A percentile compares a stretch with the other conserved stretches of the same genome.
These are phyloP conservation scores for Ogataea wickerhamii DNA, from an alignment of 805 yeast genomes.

Conservation along the genomic window DNA sequence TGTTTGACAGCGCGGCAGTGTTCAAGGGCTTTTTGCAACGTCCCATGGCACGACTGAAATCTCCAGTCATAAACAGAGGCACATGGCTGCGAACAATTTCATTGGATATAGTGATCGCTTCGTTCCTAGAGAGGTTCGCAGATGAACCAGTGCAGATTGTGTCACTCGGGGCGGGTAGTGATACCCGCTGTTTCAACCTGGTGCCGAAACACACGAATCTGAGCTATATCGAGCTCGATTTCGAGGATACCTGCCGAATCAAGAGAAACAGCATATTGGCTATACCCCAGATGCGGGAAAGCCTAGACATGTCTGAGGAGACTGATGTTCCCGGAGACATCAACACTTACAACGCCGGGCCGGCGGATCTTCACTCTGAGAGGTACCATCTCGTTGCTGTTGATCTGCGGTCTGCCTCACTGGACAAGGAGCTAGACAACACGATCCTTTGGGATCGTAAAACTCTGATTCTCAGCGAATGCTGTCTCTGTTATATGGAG, in stretches of 20 bases:
- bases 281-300: conserved; percentile 26
- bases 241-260: conserved; percentile 47
- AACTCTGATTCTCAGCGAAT: conserved; percentile 66
- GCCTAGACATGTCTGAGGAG: conserved; percentile 22
- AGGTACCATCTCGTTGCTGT: conserved; percentile 51
- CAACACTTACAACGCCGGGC: conserved; percentile 24
- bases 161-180: conserved; percentile 81
- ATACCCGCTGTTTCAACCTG: conserved; percentile 59
- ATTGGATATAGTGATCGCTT: conserved; percentile 44
- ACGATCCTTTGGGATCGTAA: conserved; percentile 36
- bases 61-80: conserved; percentile 70
- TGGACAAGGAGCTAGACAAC: conserved; percentile 4
- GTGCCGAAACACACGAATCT: conserved; percentile 35
- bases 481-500: conserved; percentile 68
- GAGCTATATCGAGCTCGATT: conserved; percentile 60
- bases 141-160: conserved; percentile 45
- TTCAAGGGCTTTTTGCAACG: not conserved
- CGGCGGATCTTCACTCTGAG: conserved; percentile 33
- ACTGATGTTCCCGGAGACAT: conserved; percentile 8
- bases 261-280: conserved; percentile 48
- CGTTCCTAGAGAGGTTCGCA: conserved; percentile 35
- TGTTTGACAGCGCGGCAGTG: conserved; percentile 9
- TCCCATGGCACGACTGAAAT: conserved; percentile 29
- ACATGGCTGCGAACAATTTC: conserved; percentile 58
- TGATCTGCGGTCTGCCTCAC: conserved; percentile 46